phyloP scores from a whole-genome alignment of 345 rosid species.

The Punica granatum region DNA sequence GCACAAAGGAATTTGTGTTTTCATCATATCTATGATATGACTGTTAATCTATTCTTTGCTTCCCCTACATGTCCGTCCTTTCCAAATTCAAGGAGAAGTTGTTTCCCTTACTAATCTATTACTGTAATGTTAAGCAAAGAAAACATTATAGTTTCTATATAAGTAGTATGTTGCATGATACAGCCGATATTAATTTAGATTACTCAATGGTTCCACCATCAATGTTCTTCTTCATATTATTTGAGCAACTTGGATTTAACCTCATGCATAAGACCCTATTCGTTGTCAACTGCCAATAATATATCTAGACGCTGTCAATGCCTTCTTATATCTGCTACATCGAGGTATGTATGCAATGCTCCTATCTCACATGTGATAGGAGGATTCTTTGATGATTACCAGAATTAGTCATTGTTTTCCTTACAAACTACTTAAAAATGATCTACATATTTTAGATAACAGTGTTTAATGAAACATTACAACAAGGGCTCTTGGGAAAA shows the following conservation, averaged over 20 bases:
- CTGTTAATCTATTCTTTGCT: background rate
- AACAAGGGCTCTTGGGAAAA: background rate
- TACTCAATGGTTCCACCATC: background rate
- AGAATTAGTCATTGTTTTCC: background rate
- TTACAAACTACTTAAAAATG: background rate
- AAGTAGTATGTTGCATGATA: background rate
- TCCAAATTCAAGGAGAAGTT: background rate
- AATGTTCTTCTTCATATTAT: conserved; percentile 1
- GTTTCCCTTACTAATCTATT: background rate
- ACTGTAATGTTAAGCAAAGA: background rate
- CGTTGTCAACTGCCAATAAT: conserved; percentile 63
- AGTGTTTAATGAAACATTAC: background rate
- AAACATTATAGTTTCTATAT: background rate
- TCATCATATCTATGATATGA: background rate
- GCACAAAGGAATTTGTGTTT: background rate
- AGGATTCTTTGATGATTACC: background rate
- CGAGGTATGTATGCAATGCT: conserved; percentile 39
- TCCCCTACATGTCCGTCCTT: background rate
- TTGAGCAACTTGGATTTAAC: conserved; percentile 6
- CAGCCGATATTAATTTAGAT: background rate
- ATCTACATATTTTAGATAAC: background rate
- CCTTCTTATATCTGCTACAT: conserved; percentile 96
- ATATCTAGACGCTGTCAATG: conserved; percentile 82
- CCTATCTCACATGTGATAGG: background rate
- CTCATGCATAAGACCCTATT: conserved; percentile 40